These are phyloP conservation scores for Testicularia cyperi DNA, from an alignment of 1,284 basidiomycete species.

Conservation along the genomic window DNA sequence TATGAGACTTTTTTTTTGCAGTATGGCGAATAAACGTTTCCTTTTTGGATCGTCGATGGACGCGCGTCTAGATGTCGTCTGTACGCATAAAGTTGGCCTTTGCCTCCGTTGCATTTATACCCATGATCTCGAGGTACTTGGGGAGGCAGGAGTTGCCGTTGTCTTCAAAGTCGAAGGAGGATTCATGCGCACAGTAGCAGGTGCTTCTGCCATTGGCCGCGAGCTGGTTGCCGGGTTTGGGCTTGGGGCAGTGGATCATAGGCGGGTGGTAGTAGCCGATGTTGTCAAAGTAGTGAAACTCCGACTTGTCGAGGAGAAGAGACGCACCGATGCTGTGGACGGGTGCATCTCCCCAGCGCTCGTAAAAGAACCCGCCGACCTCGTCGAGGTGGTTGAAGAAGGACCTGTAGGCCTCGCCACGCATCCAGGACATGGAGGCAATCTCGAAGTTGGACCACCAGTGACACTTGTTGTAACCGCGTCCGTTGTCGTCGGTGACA, in stretches of 20 bases:
- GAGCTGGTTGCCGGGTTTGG: conserved; percentile 1
- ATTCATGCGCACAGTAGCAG: conserved; percentile 32
- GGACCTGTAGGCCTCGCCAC: conserved; percentile 72
- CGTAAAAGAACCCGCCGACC: conserved; percentile 68
- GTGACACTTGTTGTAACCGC: conserved; percentile 71
- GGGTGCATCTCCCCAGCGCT: conserved; percentile 81
- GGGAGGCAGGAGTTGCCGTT: conserved; percentile 11
- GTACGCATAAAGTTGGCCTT: conserved; percentile 5
- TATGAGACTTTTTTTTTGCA: too few relatives aligned
- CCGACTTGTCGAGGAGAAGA: conserved; percentile 41
- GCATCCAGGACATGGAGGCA: conserved; percentile 73
- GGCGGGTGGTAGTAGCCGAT: conserved; percentile 54
- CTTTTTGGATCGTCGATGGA: too few relatives aligned
- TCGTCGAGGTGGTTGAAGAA: conserved; percentile 78
- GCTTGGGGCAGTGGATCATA: conserved; percentile 48
- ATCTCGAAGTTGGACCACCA: conserved; percentile 72
- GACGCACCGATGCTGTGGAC: conserved; percentile 59
- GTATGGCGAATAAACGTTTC: too few relatives aligned
- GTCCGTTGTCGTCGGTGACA: conserved; percentile 71
- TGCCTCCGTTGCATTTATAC: conserved; percentile 15
- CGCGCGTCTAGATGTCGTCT: conserved; percentile 4
- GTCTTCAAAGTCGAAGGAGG: conserved; percentile 29
- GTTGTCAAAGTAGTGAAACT: conserved; percentile 53
- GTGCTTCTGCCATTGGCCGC: conserved; percentile 16
- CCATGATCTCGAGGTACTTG: conserved; percentile 19